phyloP scores from a whole-genome alignment of 1,139 yeast genomes.

The Yamadazyma sp. region DNA sequence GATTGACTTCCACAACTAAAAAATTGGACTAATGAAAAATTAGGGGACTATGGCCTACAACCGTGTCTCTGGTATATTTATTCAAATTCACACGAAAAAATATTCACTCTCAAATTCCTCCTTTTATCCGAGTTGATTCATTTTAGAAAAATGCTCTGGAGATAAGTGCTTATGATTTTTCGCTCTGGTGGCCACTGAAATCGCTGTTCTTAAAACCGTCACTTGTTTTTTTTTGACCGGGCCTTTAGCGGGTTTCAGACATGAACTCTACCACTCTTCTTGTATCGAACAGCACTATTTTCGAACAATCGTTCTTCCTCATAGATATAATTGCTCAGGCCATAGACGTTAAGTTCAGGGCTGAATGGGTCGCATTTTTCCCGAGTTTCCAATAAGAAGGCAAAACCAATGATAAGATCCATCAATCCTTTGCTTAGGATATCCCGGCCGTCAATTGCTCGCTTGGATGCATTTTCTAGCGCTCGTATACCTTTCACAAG shows the following conservation, averaged over 20 bases:
- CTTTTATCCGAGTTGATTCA: background rate
- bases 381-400: background rate
- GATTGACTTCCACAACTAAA: constrained; percentile 16
- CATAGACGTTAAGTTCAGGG: too few species aligned
- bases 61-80: constrained; percentile 1
- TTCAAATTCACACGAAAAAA: background rate
- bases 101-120: too few species aligned
- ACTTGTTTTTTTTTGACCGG: too few species aligned
- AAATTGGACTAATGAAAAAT: constrained; percentile 17
- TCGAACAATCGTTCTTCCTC: too few species aligned
- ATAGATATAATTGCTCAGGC: too few species aligned
- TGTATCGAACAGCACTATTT: too few species aligned
- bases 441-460: background rate
- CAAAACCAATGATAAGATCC: background rate
- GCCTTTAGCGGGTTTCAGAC: too few species aligned
- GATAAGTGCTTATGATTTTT: constrained; percentile 1
- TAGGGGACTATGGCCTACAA: too few species aligned
- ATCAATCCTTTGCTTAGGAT: background rate
- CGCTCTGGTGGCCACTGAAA: too few species aligned
- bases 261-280: too few species aligned
- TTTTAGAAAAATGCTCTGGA: background rate
- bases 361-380: background rate
- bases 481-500: background rate
- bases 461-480: background rate
- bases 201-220: too few species aligned